Conservation (phyloP, 495 filamentous ascomycete genomes). For the Apodospora peruviana region DNA sequence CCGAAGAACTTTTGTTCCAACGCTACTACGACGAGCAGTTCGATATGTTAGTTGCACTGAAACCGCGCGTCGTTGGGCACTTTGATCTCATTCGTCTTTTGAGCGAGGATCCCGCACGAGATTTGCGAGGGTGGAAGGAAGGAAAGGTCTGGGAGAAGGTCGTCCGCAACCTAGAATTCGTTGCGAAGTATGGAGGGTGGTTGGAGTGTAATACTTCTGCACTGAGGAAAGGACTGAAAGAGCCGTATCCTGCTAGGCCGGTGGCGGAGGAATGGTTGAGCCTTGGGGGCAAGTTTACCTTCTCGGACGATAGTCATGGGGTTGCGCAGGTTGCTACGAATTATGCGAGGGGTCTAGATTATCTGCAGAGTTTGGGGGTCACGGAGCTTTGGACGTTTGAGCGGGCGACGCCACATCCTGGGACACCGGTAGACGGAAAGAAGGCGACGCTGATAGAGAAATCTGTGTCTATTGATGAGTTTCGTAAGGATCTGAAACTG, state of each 20-base stretch:
- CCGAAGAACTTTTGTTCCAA: slow-evolving; percentile 67
- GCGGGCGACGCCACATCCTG: slow-evolving; percentile 17
- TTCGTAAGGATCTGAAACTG: slow-evolving; percentile 5
- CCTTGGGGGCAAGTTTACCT: slow-evolving; percentile 71
- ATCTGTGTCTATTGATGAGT: slow-evolving; percentile 24
- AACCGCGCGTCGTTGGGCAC: slow-evolving; percentile 81
- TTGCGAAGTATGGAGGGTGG: slow-evolving; percentile 69
- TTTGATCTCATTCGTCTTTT: slow-evolving; percentile 87
- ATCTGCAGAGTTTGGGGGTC: slow-evolving; percentile 43
- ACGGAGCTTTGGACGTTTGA: slow-evolving; percentile 44
- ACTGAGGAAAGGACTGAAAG: slow-evolving; percentile 80
- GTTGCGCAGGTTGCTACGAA: slow-evolving; percentile 69
- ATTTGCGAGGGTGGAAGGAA: slow-evolving; percentile 39
- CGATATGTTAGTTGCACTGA: slow-evolving; percentile 67
- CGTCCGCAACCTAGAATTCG: slow-evolving; percentile 64
- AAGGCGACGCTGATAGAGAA: slow-evolving; percentile 27
- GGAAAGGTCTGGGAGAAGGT: slow-evolving; percentile 67
- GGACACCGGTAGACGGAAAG: slow-evolving; percentile 6
- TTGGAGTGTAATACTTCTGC: slow-evolving; percentile 84
- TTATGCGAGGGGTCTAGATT: slow-evolving; percentile 49
- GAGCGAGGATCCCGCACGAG: slow-evolving; percentile 58
- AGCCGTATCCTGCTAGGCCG: slow-evolving; percentile 79
- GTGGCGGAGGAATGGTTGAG: slow-evolving; percentile 63
- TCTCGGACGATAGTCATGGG: slow-evolving; percentile 90
- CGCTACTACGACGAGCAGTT: slow-evolving; percentile 84